Evolutionary conservation across 345 rosid species (phyloP), one percentile per base, ranked within the genome.

Genomic region (Orychophragmus violaceus): DNA sequence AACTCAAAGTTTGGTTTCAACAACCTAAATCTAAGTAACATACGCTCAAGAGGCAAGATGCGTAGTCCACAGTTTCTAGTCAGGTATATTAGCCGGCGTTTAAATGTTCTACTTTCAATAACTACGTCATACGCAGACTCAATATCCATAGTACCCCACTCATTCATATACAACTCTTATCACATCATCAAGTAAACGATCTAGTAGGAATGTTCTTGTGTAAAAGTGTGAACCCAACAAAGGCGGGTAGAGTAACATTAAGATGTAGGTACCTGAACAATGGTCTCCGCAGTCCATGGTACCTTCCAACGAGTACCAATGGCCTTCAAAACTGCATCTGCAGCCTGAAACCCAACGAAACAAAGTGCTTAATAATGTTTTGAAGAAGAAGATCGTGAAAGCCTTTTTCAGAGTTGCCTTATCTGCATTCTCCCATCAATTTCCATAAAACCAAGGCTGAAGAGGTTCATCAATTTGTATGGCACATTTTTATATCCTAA

Each of bases 271-370:
- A 91, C 99, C 92, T 89, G 89, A 68, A 89, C 25, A 64, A 95
- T 92, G 60, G 95, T 95, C 85, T 89, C 91, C 11, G 87, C 94
- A 50, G 87, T 81, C 99, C 99, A 95, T 37, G 97, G 99, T 64
- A 95, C 99, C 30, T 83, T 79, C 99, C 99, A 95, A 53, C 76
- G 78, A 60, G 86, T 84, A 64, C 93, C 99, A 74, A 87, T 76
- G 69, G 85, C 95, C 48, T 71, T 81, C 59, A 74, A 62, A 51
- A 82, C 83, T 48, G 76, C 83, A 84, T 83, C 83, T 65, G 82
- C 83, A 72, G 84, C 97, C 99, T 95, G 84, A 68, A 75, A 71
- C 13, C 54, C 55, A 17, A 76, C 4, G 33, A 79, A 53, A 45
- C 27, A 67, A 53, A 61, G 19, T 41, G 39, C 6, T 2, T 44